These are phyloP conservation scores for Carex arenaria DNA, from an alignment of 202 grass and related monocot genomes.

Conservation along the genomic window DNA sequence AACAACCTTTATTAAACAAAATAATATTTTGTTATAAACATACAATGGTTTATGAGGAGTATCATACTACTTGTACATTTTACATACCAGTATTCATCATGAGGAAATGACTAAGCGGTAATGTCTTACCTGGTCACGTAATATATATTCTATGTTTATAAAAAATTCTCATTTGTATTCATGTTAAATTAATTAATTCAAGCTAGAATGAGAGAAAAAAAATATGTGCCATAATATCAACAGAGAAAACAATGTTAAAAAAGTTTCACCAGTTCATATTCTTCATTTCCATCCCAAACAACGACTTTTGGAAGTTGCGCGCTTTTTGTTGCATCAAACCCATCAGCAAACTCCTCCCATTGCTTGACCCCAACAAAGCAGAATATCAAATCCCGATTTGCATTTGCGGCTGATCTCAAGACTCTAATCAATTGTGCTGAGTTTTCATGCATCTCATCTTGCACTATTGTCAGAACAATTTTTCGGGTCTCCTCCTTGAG, in stretches of 20 bases:
- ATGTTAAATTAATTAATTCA: neutral
- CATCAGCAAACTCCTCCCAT: conserved; percentile 87
- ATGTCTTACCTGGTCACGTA: neutral
- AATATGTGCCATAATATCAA: neutral
- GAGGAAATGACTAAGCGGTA: neutral
- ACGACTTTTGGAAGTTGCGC: conserved; percentile 73
- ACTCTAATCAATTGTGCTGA: conserved; percentile 63
- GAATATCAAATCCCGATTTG: conserved; percentile 92
- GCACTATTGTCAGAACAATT: conserved; percentile 82
- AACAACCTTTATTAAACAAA: conserved; percentile 53
- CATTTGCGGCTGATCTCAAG: conserved; percentile 83
- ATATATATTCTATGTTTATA: neutral
- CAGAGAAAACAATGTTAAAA: neutral
- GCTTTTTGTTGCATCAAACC: conserved; percentile 77
- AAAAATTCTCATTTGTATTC: neutral
- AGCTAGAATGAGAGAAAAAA: neutral
- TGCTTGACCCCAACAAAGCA: conserved; percentile 85
- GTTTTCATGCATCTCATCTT: conserved; percentile 71
- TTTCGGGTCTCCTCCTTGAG: conserved; percentile 78
- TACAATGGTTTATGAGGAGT: neutral
- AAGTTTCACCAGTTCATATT: conserved; percentile 75
- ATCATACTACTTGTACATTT: neutral
- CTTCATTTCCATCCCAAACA: conserved; percentile 92
- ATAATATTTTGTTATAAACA: neutral
- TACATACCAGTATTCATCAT: neutral